phyloP scores from a whole-genome alignment of 2,329 filamentous ascomycete species.

The Leptographium galeiforme region DNA sequence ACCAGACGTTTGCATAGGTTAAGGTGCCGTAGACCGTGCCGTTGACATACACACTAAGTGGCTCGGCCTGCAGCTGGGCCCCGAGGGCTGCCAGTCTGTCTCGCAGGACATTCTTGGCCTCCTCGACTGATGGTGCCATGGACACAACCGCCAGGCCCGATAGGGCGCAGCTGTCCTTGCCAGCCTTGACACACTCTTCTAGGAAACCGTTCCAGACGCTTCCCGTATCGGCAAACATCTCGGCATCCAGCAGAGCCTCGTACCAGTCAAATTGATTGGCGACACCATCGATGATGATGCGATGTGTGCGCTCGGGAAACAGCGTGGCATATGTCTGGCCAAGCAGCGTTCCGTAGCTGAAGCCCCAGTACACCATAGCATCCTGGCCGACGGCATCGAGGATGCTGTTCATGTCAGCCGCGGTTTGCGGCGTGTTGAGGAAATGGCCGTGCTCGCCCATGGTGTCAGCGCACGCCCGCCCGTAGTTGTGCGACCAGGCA shows the following conservation, averaged over 20 bases:
- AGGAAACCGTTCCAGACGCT: not conserved
- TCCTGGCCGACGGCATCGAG: not conserved
- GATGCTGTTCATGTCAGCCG: constrained; percentile 1
- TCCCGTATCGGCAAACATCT: not conserved
- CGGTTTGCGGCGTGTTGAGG: not conserved
- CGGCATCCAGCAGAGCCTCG: not conserved
- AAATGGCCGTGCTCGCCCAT: not conserved
- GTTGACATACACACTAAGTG: not conserved
- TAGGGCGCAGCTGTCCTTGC: not conserved
- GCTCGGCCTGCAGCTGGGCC: not conserved
- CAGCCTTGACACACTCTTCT: not conserved
- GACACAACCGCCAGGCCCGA: not conserved
- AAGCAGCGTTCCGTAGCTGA: constrained; percentile 1
- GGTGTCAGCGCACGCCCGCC: not conserved
- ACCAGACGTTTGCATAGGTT: not conserved
- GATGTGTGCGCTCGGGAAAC: not conserved
- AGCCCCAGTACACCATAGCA: not conserved
- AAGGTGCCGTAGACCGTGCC: not conserved
- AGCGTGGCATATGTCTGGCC: not conserved
- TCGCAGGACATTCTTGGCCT: not conserved
- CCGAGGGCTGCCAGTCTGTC: not conserved
- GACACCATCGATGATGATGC: not conserved
- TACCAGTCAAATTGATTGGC: constrained; percentile 1
- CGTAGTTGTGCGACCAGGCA: not conserved
- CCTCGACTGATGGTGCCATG: not conserved